phyloP scores from a whole-genome alignment of 2,329 filamentous ascomycete genomes.

The Trichoderma endophyticum region DNA sequence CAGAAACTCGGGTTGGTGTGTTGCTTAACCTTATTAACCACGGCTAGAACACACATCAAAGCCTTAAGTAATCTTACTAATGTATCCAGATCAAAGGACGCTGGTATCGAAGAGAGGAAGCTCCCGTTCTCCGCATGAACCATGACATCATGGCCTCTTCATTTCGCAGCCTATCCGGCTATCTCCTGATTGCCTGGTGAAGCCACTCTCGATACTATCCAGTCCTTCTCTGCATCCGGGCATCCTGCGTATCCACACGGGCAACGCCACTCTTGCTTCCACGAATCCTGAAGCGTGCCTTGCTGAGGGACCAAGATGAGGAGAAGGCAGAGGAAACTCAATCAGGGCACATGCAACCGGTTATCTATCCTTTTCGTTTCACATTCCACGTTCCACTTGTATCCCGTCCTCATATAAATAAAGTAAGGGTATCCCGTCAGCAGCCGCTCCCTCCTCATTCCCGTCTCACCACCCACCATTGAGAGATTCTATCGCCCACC shows the following conservation, averaged over 20 bases:
- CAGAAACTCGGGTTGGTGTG: not conserved
- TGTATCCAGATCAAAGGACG: not conserved
- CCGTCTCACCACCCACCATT: not conserved
- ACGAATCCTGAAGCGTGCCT: constrained; percentile 4
- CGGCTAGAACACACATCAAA: not conserved
- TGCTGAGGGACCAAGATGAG: not conserved
- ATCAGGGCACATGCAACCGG: not conserved
- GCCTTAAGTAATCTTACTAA: not conserved
- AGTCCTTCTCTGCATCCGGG: not conserved
- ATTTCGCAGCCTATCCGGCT: not conserved
- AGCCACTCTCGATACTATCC: not conserved
- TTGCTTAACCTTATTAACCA: not conserved
- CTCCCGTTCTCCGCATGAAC: not conserved
- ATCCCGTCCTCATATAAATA: not conserved
- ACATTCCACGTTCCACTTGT: not conserved
- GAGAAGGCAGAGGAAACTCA: not conserved
- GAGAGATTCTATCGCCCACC: not conserved
- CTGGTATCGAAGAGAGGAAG: not conserved
- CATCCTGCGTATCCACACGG: constrained; percentile 6
- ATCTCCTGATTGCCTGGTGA: constrained; percentile 1
- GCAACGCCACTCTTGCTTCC: not conserved
- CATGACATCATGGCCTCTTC: constrained; percentile 11
- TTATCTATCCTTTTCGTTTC: not conserved
- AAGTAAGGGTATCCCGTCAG: constrained; percentile 1
- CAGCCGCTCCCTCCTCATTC: not conserved